A percentile compares a stretch with the other conserved stretches of the same genome.
phyloP scores from a whole-genome alignment of 768 basidiomycete species.

The Hysterangium stoloniferum region DNA sequence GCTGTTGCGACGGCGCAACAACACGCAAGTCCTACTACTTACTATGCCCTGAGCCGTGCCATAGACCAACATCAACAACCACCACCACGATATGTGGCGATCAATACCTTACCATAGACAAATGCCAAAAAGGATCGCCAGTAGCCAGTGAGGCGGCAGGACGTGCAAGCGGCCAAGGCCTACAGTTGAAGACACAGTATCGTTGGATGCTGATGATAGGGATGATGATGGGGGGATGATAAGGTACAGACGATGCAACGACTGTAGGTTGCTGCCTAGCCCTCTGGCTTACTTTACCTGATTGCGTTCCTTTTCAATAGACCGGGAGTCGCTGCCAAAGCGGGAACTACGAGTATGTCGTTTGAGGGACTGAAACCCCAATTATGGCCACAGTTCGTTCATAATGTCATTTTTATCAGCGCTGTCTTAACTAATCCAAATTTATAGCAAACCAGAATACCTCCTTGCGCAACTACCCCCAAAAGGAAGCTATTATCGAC shows the following conservation, averaged over 20 bases:
- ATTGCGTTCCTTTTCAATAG: constrained; percentile 28
- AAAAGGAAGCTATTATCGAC: constrained; percentile 84
- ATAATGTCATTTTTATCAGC: not conserved
- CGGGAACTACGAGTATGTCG: constrained; percentile 70
- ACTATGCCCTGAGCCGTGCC: not conserved
- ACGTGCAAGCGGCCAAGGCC: not conserved
- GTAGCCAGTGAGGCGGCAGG: too few relatives aligned
- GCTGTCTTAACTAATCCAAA: constrained; percentile 4
- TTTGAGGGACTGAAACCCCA: constrained; percentile 76
- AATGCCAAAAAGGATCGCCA: too few relatives aligned
- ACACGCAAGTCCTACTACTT: not conserved
- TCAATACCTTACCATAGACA: not conserved
- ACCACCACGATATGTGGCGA: too few relatives aligned
- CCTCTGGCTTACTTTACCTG: not conserved
- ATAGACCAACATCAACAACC: constrained; percentile 1
- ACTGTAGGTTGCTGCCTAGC: too few relatives aligned
- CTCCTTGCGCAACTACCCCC: constrained; percentile 76
- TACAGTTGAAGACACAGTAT: too few relatives aligned
- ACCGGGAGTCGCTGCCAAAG: constrained; percentile 68
- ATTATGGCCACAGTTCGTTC: constrained; percentile 73
- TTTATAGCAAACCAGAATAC: constrained; percentile 71
- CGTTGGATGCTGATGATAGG: too few relatives aligned
- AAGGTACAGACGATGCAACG: too few relatives aligned
- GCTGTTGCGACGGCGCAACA: not conserved
- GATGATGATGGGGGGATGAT: too few relatives aligned